Base-by-base conservation (phyloP, 169 alveolate genomes). In the Plasmodium cynomolgi region DNA sequence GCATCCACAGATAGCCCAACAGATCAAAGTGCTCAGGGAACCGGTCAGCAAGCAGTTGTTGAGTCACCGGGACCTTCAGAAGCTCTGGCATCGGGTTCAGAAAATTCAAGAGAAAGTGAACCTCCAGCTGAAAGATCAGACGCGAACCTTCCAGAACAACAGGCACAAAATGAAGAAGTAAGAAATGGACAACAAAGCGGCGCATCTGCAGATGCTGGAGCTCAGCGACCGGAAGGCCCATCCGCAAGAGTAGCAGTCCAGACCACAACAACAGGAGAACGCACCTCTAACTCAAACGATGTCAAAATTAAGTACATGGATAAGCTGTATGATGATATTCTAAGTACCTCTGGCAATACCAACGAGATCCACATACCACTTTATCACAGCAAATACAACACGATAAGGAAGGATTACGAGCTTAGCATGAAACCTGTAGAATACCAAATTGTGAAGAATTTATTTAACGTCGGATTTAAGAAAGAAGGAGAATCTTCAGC, bases 391-490 rank as follows among this genome's bases (percentile, higher is more conserved):
- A 84, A 84, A 41, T 84, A 84, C 54, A 68, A 20, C 47, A 39
- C 68, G 3, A 20, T 84, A 13, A 41, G 47, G 44, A 31, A 68
- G 50, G 26, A 68, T 6, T 84, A 68, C 15, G 7, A 62, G 7
- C 50, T 72, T 39, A 39, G 84, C 33, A 41, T 84, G 83, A 84
- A 23, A 3, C 56, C 41, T 13, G 75, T 26, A n/a, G 92, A 84
- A 41, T 71, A 39, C 13, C 56, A 84, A 11, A 72, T 84, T 29
- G 71, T 84, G 33, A 84, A 84, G 41, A 83, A 83, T n/a, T 54
- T 83, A 15, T 56, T 83, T 58, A 23, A 31, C 9, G 23, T 29
- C 13, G 68, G 75, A 15, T 83, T 62, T 58, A 31, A 58, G 23
- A 54, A 83, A 2, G 79, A 39, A 17, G 62, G 37, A 11, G 79